Percentiles rank a stretch among this genome's conserved stretches.
Conservation (phyloP, 495 filamentous ascomycete species). For the Podospora anserina region DNA sequence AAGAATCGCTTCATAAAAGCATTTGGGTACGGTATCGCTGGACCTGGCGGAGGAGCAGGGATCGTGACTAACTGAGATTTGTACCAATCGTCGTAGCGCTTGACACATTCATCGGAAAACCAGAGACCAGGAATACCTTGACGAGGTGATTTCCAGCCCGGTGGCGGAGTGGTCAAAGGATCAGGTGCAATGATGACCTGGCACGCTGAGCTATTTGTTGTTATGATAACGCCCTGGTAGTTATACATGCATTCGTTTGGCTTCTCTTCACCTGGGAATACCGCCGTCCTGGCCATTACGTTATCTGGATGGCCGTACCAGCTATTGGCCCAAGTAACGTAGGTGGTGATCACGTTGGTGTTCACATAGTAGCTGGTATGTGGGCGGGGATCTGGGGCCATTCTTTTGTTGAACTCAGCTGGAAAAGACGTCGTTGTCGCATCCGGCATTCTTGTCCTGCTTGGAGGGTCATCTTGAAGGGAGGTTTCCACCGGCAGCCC, state of each 20-base stretch:
- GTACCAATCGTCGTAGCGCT: neutral
- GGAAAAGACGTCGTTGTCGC: neutral
- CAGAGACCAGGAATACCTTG: neutral
- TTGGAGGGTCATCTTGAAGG: neutral
- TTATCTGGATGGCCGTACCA: constrained; percentile 7
- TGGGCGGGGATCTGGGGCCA: constrained; percentile 5
- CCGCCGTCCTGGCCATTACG: neutral
- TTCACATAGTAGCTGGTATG: neutral
- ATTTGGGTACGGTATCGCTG: neutral
- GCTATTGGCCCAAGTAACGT: neutral
- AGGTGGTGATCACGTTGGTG: constrained; percentile 4
- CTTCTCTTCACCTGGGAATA: constrained; percentile 2
- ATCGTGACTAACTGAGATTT: neutral
- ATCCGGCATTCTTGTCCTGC: neutral
- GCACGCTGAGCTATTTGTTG: constrained; percentile 2
- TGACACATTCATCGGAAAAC: neutral
- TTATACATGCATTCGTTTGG: constrained; percentile 5
- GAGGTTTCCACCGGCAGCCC: neutral
- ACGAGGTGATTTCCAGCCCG: neutral
- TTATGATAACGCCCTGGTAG: constrained; percentile 8
- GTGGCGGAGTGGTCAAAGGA: neutral
- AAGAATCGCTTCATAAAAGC: too few species aligned
- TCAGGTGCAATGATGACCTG: neutral
- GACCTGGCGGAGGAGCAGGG: neutral
- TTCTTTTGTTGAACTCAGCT: neutral